Base-by-base conservation (phyloP, 2,329 filamentous ascomycete genomes). In the Cordyceps cicadae region DNA sequence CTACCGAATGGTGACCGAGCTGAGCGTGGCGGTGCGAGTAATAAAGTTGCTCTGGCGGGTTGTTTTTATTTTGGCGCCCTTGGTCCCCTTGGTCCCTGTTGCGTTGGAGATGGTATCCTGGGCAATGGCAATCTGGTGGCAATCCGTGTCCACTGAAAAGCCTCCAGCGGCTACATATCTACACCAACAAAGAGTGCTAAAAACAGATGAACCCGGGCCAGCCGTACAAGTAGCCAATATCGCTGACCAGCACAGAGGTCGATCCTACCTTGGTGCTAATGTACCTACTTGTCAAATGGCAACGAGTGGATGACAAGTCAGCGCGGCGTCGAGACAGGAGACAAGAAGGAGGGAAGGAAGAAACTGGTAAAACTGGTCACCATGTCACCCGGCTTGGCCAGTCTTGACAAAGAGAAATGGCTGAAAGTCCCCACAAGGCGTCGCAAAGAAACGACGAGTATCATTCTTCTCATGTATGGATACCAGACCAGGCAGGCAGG, bases 331-430 rank as follows among this genome's bases (percentile, higher is more conserved):
- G 12, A 45, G 34, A 19, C 45, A 41, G 21, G 12, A 45, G 34
- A 15, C 45, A 41, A 32, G 45, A 21, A 48, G 32, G 29, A 26
- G 15, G 29, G 29, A 26, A 24, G 19, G 24, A 24, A 24, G 24
- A 24, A 15, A 39, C 43, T 11, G 43, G 49, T 39, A 17, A 21
- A 46, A 41, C 34, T 43, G 34, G 21, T 29, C 29, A 8, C 29
- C 29, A 29, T 34, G 24, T 58, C 34, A 51, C n/a, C 48, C 32
- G 46, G n/a, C 55, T 29, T 11, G 37, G 19, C 55, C 15, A 50
- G 34, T 26, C 32, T 59, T 59, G 39, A 59, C 56, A 59, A 59
- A 59, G 48, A 59, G 48, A 59, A 57, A 52, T 49, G 49, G 39
- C 37, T 26, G n/a, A 3, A 19, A 17, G 37, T 46, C 56, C 24